Evolutionary conservation across 176 grass and related monocot species (phyloP).

Genomic region (Triticum monococcum): DNA sequence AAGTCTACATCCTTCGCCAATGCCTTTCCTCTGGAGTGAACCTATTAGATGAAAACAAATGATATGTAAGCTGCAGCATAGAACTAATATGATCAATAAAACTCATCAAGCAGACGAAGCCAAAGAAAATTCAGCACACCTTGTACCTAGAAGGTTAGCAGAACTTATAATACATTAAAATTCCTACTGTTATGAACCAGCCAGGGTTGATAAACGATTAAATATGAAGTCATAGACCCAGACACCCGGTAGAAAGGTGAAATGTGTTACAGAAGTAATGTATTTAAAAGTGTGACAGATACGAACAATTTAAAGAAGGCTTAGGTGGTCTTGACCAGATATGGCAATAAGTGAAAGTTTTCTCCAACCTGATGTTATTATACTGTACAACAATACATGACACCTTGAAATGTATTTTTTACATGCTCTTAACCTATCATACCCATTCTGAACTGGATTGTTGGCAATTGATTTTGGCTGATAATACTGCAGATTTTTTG

Average conservation of each 20-base stretch:
- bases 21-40: constrained; percentile 94
- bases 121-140: neutral
- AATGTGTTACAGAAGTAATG: neutral
- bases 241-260: neutral
- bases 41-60: constrained; percentile 40
- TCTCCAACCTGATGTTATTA: neutral
- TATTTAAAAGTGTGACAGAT: neutral
- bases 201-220: neutral
- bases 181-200: neutral
- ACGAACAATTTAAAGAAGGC: neutral
- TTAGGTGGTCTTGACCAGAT: neutral
- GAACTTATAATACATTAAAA: neutral
- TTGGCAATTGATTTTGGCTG: neutral
- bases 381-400: neutral
- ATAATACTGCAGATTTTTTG: neutral
- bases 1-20: constrained; percentile 95
- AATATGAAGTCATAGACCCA: neutral
- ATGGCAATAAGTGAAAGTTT: neutral
- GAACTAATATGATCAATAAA: neutral
- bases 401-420: neutral
- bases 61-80: neutral
- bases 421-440: neutral
- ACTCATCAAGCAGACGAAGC: neutral
- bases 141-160: neutral
- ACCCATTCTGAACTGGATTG: neutral